Percentiles rank a stretch among this genome's conserved stretches.
Conservation (phyloP, 2,329 filamentous ascomycete genomes). For the Aspergillaceae sp. region DNA sequence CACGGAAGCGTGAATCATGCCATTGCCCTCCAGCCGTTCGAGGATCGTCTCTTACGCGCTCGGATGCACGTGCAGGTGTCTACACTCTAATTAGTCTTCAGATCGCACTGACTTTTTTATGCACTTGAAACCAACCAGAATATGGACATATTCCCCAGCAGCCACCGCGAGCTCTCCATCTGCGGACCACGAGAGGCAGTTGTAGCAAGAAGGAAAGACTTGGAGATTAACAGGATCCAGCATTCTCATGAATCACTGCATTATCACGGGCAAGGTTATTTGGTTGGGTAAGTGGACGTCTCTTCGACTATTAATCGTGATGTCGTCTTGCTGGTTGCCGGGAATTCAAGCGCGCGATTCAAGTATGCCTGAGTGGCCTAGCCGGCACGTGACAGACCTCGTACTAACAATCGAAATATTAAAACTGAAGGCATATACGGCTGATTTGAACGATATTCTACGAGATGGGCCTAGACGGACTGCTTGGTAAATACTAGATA, state of each 20-base stretch:
- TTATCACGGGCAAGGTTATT: not conserved
- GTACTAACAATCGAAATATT: too few species aligned
- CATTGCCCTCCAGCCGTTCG: slow-evolving; percentile 23
- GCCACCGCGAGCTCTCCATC: slow-evolving; percentile 52
- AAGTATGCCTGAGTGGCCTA: too few species aligned
- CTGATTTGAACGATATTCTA: too few species aligned
- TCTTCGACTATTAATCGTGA: too few species aligned
- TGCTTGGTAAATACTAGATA: too few species aligned
- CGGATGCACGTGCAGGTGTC: slow-evolving; percentile 17
- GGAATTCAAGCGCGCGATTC: too few species aligned
- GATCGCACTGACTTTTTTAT: not conserved
- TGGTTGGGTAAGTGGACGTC: too few species aligned
- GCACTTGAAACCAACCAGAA: slow-evolving; percentile 34
- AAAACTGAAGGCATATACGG: too few species aligned
- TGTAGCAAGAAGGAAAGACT: slow-evolving; percentile 44
- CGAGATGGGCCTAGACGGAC: too few species aligned
- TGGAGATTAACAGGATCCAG: slow-evolving; percentile 28
- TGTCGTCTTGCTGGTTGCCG: too few species aligned
- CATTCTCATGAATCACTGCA: slow-evolving; percentile 11
- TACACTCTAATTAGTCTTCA: slow-evolving; percentile 4
- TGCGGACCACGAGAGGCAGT: slow-evolving; percentile 51
- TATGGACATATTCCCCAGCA: slow-evolving; percentile 46
- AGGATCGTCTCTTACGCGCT: slow-evolving; percentile 13
- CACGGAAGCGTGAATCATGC: slow-evolving; percentile 36
- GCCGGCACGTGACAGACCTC: too few species aligned